These are phyloP conservation scores for Sungouiella thailandica DNA, from an alignment of 805 yeast genomes.

Conservation along the genomic window DNA sequence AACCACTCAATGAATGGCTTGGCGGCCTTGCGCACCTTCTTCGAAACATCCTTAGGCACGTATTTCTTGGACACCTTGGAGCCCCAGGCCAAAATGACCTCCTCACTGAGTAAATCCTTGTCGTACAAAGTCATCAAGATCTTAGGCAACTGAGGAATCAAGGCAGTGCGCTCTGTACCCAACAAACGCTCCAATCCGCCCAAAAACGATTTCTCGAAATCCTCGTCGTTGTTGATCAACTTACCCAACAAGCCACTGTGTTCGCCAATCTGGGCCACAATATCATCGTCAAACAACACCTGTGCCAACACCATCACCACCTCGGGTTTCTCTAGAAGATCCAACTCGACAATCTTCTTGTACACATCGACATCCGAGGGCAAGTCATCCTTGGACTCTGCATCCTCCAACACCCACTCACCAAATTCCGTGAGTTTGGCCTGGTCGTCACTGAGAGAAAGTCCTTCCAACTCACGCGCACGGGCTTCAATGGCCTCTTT, in stretches of 20 bases:
- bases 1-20: slow-evolving; percentile 95
- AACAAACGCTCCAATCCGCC: slow-evolving; percentile 95
- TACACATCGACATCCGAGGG: slow-evolving; percentile 88
- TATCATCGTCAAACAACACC: slow-evolving; percentile 73
- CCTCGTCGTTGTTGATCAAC: slow-evolving; percentile 54
- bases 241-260: slow-evolving; percentile 84
- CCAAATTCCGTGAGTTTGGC: slow-evolving; percentile 73
- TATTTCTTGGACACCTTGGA: slow-evolving; percentile 87
- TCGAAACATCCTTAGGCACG: slow-evolving; percentile 85
- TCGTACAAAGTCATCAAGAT: slow-evolving; percentile 78
- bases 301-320: slow-evolving; percentile 92
- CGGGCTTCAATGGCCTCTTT: slow-evolving; percentile 93
- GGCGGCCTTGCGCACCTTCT: slow-evolving; percentile 93
- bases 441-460: slow-evolving; percentile 41
- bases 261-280: slow-evolving; percentile 62
- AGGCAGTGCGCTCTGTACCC: slow-evolving; percentile 69
- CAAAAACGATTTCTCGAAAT: slow-evolving; percentile 80
- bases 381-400: slow-evolving; percentile 52
- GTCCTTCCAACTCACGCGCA: slow-evolving; percentile 79
- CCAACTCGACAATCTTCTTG: slow-evolving; percentile 80
- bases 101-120: slow-evolving; percentile 80
- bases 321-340: slow-evolving; percentile 64
- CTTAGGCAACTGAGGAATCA: slow-evolving; percentile 73
- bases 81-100: slow-evolving; percentile 78
- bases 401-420: slow-evolving; percentile 67